Evolutionary conservation across 176 grass and related monocot species (phyloP), one percentile per base, ranked within the genome.

Genomic region (Alopecurus myosuroides): DNA sequence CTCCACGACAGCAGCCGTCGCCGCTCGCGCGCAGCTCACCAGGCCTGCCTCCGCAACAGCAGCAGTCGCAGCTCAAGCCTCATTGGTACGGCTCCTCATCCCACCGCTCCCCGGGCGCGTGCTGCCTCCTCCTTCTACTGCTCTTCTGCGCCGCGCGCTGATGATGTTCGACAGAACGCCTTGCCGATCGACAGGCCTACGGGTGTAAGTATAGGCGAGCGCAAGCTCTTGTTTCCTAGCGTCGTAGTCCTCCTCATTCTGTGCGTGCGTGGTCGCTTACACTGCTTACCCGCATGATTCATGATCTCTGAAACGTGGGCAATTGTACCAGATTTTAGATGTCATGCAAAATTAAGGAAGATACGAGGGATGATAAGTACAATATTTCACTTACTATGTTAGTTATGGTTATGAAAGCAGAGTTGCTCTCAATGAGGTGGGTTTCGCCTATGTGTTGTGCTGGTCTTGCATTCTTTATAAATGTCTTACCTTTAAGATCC

Each of bases 161-260:
- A 49, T 0, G 61, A 3, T 78, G 83, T 44, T 90, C 83, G 83
- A 82, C 52, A 34, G 72, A 86, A 82, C 82, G 78, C 35, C 41
- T 42, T 15, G 1, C 19, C 7, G 50, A 45, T 31, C 11, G 40
- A 31, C 18, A 13, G 26, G 48, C 26, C 18, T 62, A 80, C 31
- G 28, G 40, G 26, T n/a, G 49, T 64, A 41, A 77, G 77, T 30
- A 31, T 12, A 29, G 11, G 18, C 25, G 37, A 9, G 15, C 23
- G 25, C 37, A 30, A 64, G 19, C 40, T 22, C 42, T 63, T 30
- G 25, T 19, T 63, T 46, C 4, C 25, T 79, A 18, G 57, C 37
- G 9, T 41, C 57, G 11, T 12, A 4, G 2, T 61, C 14, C 2
- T 78, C 36, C 9, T 9, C 28, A 3, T 29, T 18, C 9, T 62